Evolutionary conservation across 331 rosid genomes (phyloP).

Genomic region (Ulmus americana): DNA sequence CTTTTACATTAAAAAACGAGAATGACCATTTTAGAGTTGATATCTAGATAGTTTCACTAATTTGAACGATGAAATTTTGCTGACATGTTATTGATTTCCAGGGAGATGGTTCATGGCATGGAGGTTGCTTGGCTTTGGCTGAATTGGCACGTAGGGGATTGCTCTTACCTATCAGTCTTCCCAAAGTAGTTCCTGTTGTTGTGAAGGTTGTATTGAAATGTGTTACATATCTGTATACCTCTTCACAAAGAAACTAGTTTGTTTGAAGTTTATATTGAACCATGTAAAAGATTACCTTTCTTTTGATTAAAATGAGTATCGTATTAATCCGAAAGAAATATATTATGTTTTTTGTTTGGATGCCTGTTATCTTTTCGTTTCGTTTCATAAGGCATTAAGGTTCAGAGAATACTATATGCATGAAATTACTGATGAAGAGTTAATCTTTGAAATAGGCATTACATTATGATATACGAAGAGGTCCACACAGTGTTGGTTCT

Average conservation of each 20-base stretch:
- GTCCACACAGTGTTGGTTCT: conserved; percentile 97
- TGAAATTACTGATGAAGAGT: conserved; percentile 14
- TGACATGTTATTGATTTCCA: conserved; percentile 29
- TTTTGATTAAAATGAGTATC: neutral
- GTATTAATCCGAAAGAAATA: neutral
- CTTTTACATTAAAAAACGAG: neutral
- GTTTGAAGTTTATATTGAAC: neutral
- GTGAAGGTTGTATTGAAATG: conserved; percentile 55
- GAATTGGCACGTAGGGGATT: conserved; percentile 96
- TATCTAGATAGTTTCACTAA: neutral
- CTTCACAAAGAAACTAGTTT: neutral
- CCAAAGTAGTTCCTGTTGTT: conserved; percentile 79
- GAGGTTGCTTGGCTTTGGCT: conserved; percentile 92
- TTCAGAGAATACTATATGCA: neutral
- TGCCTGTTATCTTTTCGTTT: neutral
- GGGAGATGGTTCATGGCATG: conserved; percentile 99
- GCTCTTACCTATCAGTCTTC: conserved; percentile 74
- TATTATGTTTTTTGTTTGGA: neutral
- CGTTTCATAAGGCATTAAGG: neutral
- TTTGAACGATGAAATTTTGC: conserved; percentile 12
- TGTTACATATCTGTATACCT: conserved; percentile 5
- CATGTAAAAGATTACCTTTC: neutral
- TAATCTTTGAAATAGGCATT: conserved; percentile 54
- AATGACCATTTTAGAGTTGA: neutral
- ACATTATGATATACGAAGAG: conserved; percentile 95